These are phyloP conservation scores for Colletotrichum liriopes DNA, from an alignment of 2,329 filamentous ascomycete genomes.

Conservation along the genomic window DNA sequence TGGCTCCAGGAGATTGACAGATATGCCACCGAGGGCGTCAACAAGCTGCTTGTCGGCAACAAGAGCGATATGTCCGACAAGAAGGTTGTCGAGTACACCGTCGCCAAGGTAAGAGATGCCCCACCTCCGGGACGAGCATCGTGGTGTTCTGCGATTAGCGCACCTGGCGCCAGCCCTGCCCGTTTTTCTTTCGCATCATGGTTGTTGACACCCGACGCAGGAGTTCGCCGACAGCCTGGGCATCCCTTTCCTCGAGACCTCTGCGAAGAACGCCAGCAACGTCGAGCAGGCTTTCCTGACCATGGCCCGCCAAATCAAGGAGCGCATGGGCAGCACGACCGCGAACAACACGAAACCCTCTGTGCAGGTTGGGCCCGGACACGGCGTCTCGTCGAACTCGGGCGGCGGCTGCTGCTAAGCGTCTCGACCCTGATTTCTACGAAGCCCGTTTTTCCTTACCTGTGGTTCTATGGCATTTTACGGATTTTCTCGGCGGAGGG, in stretches of 20 bases:
- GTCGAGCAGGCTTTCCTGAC: constrained; percentile 99
- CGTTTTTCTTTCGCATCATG: not conserved
- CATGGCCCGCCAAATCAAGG: constrained; percentile 99
- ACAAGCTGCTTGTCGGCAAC: constrained; percentile 99
- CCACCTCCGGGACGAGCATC: constrained; percentile 9
- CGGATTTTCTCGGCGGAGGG: constrained; percentile 42
- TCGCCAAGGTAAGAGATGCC: constrained; percentile 86
- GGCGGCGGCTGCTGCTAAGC: constrained; percentile 92
- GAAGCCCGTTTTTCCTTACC: constrained; percentile 40
- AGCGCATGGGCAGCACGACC: constrained; percentile 97
- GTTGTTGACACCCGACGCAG: constrained; percentile 62
- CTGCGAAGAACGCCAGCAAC: constrained; percentile 99
- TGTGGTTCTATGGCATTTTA: constrained; percentile 42
- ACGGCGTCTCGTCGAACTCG: constrained; percentile 90
- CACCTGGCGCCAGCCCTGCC: not conserved
- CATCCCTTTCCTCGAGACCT: constrained; percentile 99
- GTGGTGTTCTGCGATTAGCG: constrained; percentile 6
- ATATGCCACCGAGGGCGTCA: constrained; percentile 98
- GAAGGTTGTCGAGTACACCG: constrained; percentile 99
- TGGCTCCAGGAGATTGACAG: constrained; percentile 99
- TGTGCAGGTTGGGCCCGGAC: constrained; percentile 94
- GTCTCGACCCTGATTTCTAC: constrained; percentile 21
- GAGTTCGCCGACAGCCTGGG: constrained; percentile 99
- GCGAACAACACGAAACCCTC: constrained; percentile 98
- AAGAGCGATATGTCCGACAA: constrained; percentile 99